phyloP scores from a whole-genome alignment of 768 basidiomycete species.

The Naganishia vaughanmartiniae region DNA sequence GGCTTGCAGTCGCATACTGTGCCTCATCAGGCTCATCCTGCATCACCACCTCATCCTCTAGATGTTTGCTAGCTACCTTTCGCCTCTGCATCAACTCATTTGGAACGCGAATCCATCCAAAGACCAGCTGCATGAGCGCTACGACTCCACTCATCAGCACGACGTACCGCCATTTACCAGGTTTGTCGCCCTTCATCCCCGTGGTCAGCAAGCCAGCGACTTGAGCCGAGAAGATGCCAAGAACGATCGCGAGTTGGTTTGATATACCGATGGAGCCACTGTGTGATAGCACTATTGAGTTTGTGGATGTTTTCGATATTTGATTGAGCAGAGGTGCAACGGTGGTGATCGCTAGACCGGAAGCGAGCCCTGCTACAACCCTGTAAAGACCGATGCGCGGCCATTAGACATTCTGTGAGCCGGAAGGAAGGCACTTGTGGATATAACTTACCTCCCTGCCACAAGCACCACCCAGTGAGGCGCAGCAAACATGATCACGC shows the following conservation, averaged over 20 bases:
- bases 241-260: slow-evolving; percentile 48
- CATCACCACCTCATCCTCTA: slow-evolving; percentile 18
- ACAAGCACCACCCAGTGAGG: slow-evolving; percentile 43
- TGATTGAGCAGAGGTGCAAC: slow-evolving; percentile 46
- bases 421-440: not conserved
- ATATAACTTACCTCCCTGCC: slow-evolving; percentile 39
- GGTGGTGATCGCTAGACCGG: slow-evolving; percentile 47
- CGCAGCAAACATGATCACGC: slow-evolving; percentile 41
- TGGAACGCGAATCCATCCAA: slow-evolving; percentile 16
- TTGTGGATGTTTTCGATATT: slow-evolving; percentile 38
- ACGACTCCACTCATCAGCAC: slow-evolving; percentile 43
- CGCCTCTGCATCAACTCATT: slow-evolving; percentile 13
- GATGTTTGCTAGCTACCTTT: not conserved
- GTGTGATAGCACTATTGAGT: slow-evolving; percentile 33
- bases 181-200: slow-evolving; percentile 46
- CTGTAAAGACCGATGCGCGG: slow-evolving; percentile 31
- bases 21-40: slow-evolving; percentile 26
- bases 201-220: slow-evolving; percentile 42
- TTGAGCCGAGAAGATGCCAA: slow-evolving; percentile 45
- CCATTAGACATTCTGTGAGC: not conserved
- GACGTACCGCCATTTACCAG: slow-evolving; percentile 48
- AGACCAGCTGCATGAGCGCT: slow-evolving; percentile 39
- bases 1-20: not conserved
- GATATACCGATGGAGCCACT: slow-evolving; percentile 47
- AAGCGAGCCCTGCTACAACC: slow-evolving; percentile 44